Evolutionary conservation across 495 filamentous ascomycete species (phyloP).

Genomic region (Terfezia boudieri): DNA sequence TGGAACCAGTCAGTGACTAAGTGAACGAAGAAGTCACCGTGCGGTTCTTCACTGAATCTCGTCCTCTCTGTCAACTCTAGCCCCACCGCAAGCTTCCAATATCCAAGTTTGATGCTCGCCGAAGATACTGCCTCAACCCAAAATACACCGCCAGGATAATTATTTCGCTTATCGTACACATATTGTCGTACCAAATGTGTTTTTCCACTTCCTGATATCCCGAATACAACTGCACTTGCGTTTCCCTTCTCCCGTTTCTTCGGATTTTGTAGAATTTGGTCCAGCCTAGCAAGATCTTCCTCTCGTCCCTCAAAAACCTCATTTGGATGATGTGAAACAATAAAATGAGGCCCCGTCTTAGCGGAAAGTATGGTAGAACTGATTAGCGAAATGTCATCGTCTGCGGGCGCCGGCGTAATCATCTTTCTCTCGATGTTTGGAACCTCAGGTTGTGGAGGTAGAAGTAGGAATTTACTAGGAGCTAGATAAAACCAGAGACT

Average conservation of each 20-base stretch:
- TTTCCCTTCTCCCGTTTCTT: slow-evolving; percentile 39
- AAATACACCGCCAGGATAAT: slow-evolving; percentile 56
- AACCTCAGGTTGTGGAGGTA: too few species aligned
- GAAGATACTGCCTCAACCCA: slow-evolving; percentile 35
- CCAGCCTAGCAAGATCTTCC: slow-evolving; percentile 43
- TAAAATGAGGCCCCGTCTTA: not conserved
- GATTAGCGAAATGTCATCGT: too few species aligned
- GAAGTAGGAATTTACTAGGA: too few species aligned
- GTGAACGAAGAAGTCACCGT: slow-evolving; percentile 30
- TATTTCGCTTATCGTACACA: slow-evolving; percentile 25
- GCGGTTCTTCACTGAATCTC: slow-evolving; percentile 20
- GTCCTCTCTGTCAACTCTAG: slow-evolving; percentile 27
- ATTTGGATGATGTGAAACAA: slow-evolving; percentile 22
- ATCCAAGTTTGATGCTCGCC: slow-evolving; percentile 27
- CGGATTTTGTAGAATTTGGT: slow-evolving; percentile 41
- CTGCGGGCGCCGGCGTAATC: too few species aligned
- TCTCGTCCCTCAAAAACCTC: slow-evolving; percentile 52
- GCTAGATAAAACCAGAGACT: too few species aligned
- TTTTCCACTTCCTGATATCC: slow-evolving; percentile 59
- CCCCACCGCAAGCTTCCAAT: slow-evolving; percentile 52
- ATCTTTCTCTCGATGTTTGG: too few species aligned
- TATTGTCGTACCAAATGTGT: slow-evolving; percentile 66
- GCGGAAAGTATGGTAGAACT: not conserved
- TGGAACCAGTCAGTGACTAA: slow-evolving; percentile 50
- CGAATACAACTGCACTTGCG: slow-evolving; percentile 45